These are phyloP conservation scores for Pistacia vera DNA, from an alignment of 345 rosid genomes.

Conservation along the genomic window DNA sequence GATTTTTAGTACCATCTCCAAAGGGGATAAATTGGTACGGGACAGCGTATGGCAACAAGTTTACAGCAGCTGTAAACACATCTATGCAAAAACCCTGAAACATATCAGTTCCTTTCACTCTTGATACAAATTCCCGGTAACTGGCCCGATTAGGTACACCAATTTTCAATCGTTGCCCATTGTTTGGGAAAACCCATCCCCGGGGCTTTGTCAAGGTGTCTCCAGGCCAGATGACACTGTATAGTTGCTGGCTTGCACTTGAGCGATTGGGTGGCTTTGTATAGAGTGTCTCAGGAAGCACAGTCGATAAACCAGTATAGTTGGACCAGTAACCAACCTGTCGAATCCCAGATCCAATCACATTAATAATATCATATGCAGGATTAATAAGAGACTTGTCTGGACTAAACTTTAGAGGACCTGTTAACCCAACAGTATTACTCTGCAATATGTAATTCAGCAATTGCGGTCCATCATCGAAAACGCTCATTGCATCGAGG, in stretches of 20 bases:
- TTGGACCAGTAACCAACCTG: conserved; percentile 92
- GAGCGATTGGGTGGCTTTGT: conserved; percentile 62
- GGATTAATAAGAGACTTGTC: conserved; percentile 63
- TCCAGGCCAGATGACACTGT: conserved; percentile 89
- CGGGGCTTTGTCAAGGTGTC: conserved; percentile 74
- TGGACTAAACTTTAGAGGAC: conserved; percentile 57
- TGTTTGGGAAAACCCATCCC: conserved; percentile 95
- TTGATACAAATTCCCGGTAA: conserved; percentile 77
- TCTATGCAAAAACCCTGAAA: conserved; percentile 95
- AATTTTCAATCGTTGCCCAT: conserved; percentile 77
- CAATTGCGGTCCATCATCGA: conserved; percentile 59
- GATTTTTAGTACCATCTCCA: conserved; percentile 75
- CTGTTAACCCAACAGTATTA: conserved; percentile 77
- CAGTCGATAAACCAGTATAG: conserved; percentile 76
- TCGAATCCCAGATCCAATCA: conserved; percentile 80
- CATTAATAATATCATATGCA: conserved; percentile 83
- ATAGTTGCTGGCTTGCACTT: conserved; percentile 52
- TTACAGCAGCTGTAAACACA: conserved; percentile 81
- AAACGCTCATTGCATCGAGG: conserved; percentile 69
- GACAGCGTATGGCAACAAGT: conserved; percentile 82
- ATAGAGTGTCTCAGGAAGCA: conserved; percentile 65
- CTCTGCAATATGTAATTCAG: conserved; percentile 62
- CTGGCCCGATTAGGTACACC: conserved; percentile 84
- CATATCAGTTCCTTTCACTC: conserved; percentile 52
- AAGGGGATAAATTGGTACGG: conserved; percentile 69